These are phyloP conservation scores for Ustilago cynodontis DNA, from an alignment of 1,284 basidiomycete genomes.

Conservation along the genomic window DNA sequence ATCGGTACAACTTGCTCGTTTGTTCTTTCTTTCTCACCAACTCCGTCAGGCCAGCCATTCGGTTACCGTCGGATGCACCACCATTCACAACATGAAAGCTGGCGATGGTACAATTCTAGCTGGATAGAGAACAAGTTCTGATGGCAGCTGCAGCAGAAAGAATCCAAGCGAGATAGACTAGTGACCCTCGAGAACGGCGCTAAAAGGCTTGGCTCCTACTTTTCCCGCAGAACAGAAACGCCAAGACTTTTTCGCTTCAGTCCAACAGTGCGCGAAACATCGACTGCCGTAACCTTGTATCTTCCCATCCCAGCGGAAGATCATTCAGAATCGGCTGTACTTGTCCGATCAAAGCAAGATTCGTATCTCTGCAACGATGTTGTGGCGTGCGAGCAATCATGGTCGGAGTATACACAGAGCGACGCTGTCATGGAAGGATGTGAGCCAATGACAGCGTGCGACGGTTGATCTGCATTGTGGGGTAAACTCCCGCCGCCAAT, in stretches of 20 bases:
- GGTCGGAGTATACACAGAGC: neutral
- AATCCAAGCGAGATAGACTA: conserved; percentile 14
- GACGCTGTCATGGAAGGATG: neutral
- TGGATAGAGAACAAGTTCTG: no score
- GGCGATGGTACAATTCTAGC: no score
- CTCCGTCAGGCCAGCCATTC: neutral
- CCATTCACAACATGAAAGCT: neutral
- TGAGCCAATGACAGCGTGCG: neutral
- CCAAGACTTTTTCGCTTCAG: conserved; percentile 14
- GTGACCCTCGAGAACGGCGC: conserved; percentile 9
- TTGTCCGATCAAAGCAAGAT: neutral
- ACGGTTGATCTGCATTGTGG: conserved; percentile 1
- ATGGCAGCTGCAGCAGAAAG: neutral
- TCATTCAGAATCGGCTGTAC: neutral
- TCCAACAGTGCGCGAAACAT: conserved; percentile 19
- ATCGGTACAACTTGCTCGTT: neutral
- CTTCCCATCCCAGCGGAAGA: neutral
- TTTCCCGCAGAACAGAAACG: neutral
- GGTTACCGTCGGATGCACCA: conserved; percentile 8
- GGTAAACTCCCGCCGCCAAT: neutral
- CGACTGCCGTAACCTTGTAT: neutral
- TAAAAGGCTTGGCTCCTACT: conserved; percentile 27
- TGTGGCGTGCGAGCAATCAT: neutral
- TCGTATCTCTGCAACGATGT: neutral
- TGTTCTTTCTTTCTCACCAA: neutral